These are phyloP conservation scores for Chloranthus sessilifolius DNA, from an alignment of 164 flowering plant genomes.

Conservation along the genomic window DNA sequence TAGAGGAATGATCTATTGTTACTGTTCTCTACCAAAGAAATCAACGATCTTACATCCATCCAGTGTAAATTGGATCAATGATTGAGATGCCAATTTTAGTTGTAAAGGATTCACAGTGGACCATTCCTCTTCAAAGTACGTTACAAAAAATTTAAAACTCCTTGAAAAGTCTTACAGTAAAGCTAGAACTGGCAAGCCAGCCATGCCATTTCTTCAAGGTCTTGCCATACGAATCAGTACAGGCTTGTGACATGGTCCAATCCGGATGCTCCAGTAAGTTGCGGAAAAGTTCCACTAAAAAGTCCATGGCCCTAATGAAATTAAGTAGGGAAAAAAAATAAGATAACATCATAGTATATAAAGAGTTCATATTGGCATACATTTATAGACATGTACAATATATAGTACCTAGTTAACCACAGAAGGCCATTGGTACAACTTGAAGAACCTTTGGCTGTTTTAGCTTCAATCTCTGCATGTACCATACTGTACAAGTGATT, in stretches of 20 bases:
- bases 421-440: slow-evolving; percentile 97
- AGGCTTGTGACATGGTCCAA: slow-evolving; percentile 73
- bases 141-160: too few species aligned
- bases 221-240: slow-evolving; percentile 68
- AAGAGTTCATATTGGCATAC: background rate
- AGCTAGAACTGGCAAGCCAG: slow-evolving; percentile 53
- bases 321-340: background rate
- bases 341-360: background rate
- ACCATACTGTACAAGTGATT: slow-evolving; percentile 62
- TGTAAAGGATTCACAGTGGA: too few species aligned
- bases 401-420: slow-evolving; percentile 88
- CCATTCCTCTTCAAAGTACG: too few species aligned
- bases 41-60: too few species aligned
- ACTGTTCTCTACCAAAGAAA: too few species aligned
- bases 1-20: too few species aligned
- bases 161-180: slow-evolving; percentile 23
- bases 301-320: slow-evolving; percentile 65
- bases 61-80: too few species aligned
- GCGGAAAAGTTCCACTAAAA: slow-evolving; percentile 55
- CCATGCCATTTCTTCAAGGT: slow-evolving; percentile 95
- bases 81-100: too few species aligned
- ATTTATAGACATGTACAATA: background rate
- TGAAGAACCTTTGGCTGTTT: slow-evolving; percentile 77
- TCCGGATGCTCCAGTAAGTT: slow-evolving; percentile 49
- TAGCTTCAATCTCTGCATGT: slow-evolving; percentile 63